Base-by-base conservation (phyloP, 2,329 filamentous ascomycete genomes). In the Aureobasidium sp. region DNA sequence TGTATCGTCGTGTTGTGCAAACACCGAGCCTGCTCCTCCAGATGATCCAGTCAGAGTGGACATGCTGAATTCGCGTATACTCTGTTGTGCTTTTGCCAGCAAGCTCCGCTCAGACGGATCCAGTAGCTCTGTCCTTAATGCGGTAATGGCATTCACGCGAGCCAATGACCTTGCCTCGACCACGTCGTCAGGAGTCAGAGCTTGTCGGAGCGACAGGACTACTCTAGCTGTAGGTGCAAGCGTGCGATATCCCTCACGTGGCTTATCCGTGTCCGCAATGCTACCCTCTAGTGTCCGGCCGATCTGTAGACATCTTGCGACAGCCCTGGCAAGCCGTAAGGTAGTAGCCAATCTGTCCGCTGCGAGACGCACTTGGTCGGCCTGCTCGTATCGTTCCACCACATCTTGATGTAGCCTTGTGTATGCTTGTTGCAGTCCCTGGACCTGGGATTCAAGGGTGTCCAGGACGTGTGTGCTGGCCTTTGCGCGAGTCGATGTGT, bases 211-310 rank as follows among this genome's bases (percentile, higher is more conserved):
- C 13, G 85, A 87, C 7, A 97, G 72, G 9, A 97, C 78, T 0
- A 90, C 92, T 71, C 91, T 85, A 0, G 90, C 86, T 56, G 90
- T 94, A 47, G 90, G 82, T n/a, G 96, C 84, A 69, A 97, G 82
- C 0, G 89, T 88, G 47, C 86, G 81, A 68, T 92, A 87, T 67
- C 91, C 87, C 65, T 84, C 34, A 69, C 71, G 36, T 62, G 70
- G 60, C 64, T 57, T 6, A 67, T 70, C 17, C 76, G 73, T 2
- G 79, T 96, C 91, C 0, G 84, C 79, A 70, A 95, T 83, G 72
- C 96, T 89, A n/a, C 89, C 83, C 72, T 97, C 91, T 12, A 99
- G 82, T 76, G 96, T 91, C 48, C 92, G 80, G 0, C 90, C 91
- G 2, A 97, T 79, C 70, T 89, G 87, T 46, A 97, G 79, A 70